Base-by-base conservation (phyloP, 768 basidiomycete species). In the Amanita subjunquillea region DNA sequence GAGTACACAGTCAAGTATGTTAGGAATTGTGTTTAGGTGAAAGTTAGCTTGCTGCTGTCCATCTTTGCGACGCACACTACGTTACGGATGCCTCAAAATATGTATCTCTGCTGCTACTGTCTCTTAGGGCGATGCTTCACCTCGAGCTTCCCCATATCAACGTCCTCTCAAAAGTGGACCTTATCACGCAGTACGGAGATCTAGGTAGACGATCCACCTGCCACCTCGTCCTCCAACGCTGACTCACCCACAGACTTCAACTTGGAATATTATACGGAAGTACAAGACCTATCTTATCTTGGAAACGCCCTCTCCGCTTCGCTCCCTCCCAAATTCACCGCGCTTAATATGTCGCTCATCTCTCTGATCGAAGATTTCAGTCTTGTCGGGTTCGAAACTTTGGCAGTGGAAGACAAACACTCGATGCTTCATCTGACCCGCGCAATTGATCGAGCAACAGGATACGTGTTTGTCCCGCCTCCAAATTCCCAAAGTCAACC, bases 71-170 rank as follows among this genome's bases (percentile, higher is more conserved):
- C 69, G 90, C 96, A 0, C 91, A 95, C 68, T 94, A 97, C 65
- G 87, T 98, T 60, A 95, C 94, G 43, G 94, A 98, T 63, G 86
- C 94, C 2, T 77, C 91, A 3, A 97, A 97, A 71, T 99, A 94
- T 67, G 77, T 98, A 55, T 92, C 93, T 10, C 82, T 97, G 36
- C 76, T 97, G 40, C 77, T 99, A 34, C 80, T 97, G 10, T 91
- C 94, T 9, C 75, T 99, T 25, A 79, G 96, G 46, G 90, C 95
- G 13, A 98, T 98, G 96, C 75, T 99, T n/a, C 94, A 97, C 62
- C 77, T 99, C 51, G 96, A 96, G 62, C 77, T 98, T n/a, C 96
- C 96, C 0, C 96, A 98, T 64, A 75, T 99, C 69, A 98, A 99
- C 62, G 96, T 99, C 2, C 74, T 99, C 12, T 94, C 91, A 7